phyloP scores from a whole-genome alignment of 192 early-diverging fungal species.

The Linnemannia zychae region DNA sequence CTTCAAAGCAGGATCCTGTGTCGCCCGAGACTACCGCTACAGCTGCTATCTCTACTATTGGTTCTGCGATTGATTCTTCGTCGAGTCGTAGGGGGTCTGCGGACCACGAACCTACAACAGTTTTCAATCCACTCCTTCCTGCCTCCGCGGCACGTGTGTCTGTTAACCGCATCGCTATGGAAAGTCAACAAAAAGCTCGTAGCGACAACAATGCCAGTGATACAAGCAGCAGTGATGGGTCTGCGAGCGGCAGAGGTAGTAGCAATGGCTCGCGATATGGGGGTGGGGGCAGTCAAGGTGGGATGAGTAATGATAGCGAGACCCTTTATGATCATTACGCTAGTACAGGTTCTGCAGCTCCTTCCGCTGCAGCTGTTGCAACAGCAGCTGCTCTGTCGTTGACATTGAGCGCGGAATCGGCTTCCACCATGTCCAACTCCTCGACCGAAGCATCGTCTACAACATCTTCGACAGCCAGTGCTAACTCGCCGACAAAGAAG shows the following conservation, averaged over 20 bases:
- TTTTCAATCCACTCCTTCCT: constrained; percentile 27
- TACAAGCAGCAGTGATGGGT: neutral
- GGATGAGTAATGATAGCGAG: neutral
- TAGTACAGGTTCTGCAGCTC: too few relatives aligned
- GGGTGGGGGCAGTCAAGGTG: too few relatives aligned
- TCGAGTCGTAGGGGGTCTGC: neutral
- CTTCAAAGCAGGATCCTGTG: neutral
- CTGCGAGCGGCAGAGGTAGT: neutral
- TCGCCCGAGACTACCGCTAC: neutral
- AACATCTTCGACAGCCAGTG: neutral
- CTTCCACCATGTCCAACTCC: constrained; percentile 24
- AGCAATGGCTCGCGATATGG: neutral
- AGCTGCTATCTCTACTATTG: neutral
- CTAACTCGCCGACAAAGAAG: neutral
- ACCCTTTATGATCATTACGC: neutral
- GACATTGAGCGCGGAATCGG: neutral
- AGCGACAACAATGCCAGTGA: neutral
- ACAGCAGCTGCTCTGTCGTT: neutral
- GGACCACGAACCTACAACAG: neutral
- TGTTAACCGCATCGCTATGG: constrained; percentile 29
- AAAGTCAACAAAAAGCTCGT: neutral
- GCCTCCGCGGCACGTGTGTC: constrained; percentile 39
- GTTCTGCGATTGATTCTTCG: neutral
- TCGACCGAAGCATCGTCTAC: constrained; percentile 17
- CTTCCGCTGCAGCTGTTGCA: neutral